phyloP scores from a whole-genome alignment of 805 yeast species.

The Scheffersomyces spartinae region DNA sequence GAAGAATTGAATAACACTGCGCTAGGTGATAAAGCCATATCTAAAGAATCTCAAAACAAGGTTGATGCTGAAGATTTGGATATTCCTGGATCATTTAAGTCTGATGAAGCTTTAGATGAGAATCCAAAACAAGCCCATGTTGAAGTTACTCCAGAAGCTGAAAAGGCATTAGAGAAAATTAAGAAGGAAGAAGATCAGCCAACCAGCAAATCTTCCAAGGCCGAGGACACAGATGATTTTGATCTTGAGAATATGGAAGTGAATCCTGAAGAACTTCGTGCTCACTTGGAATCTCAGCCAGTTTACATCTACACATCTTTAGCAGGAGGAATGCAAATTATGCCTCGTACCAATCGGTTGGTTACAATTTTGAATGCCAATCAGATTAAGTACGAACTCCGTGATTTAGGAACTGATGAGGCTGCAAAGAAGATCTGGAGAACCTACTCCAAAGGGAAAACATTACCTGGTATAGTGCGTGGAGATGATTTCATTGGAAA shows the following conservation, averaged over 20 bases:
- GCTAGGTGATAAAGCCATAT: background rate
- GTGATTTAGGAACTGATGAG: conserved; percentile 81
- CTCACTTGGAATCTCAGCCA: conserved; percentile 39
- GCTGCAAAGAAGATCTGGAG: conserved; percentile 81
- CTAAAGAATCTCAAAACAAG: conserved; percentile 1
- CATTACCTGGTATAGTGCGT: conserved; percentile 77
- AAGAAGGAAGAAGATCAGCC: background rate
- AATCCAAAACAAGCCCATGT: no score
- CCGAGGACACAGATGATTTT: conserved; percentile 2
- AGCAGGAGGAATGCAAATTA: conserved; percentile 78
- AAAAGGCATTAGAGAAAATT: background rate
- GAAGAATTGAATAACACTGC: background rate
- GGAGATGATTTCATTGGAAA: conserved; percentile 76
- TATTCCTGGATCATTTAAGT: background rate
- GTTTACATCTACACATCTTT: conserved; percentile 74
- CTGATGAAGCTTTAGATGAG: no score
- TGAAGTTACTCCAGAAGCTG: background rate
- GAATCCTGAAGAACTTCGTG: conserved; percentile 30
- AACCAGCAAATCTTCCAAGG: background rate
- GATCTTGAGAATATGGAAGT: conserved; percentile 19
- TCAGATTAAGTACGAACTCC: conserved; percentile 49
- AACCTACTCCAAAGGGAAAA: conserved; percentile 57
- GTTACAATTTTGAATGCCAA: conserved; percentile 68
- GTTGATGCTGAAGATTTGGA: conserved; percentile 5
- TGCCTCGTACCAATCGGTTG: conserved; percentile 65